phyloP scores from a whole-genome alignment of 1,284 basidiomycete genomes.

The Cryptococcus sp. region DNA sequence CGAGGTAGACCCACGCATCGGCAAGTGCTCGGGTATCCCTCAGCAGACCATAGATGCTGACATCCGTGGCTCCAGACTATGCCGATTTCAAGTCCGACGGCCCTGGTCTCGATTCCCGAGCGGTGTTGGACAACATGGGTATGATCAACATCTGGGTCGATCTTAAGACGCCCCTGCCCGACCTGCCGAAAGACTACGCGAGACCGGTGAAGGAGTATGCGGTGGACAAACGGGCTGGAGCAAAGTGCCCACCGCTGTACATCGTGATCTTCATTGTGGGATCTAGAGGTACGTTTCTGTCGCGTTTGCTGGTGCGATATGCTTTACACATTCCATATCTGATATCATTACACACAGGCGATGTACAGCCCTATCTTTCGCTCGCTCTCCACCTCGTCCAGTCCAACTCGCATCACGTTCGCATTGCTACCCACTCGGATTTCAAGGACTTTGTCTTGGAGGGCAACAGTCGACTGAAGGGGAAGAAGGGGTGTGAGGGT shows the following conservation, averaged over 20 bases:
- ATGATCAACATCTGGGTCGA: slow-evolving; percentile 48
- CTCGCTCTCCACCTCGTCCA: slow-evolving; percentile 57
- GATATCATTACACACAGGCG: slow-evolving; percentile 50
- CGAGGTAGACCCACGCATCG: slow-evolving; percentile 31
- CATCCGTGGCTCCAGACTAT: slow-evolving; percentile 25
- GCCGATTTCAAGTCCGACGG: slow-evolving; percentile 34
- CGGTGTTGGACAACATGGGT: slow-evolving; percentile 36
- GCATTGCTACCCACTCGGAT: slow-evolving; percentile 64
- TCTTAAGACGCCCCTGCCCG: slow-evolving; percentile 55
- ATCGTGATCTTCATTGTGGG: slow-evolving; percentile 66
- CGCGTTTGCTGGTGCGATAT: background rate
- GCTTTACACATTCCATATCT: background rate
- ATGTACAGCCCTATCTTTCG: slow-evolving; percentile 68
- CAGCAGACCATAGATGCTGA: background rate
- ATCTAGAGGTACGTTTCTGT: slow-evolving; percentile 55
- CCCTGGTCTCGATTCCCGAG: slow-evolving; percentile 41
- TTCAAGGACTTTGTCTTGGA: slow-evolving; percentile 59
- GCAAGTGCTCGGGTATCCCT: slow-evolving; percentile 12
- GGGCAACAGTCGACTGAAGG: slow-evolving; percentile 56
- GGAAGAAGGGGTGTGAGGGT: slow-evolving; percentile 54
- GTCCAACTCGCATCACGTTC: slow-evolving; percentile 59
- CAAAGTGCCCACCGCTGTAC: slow-evolving; percentile 53
- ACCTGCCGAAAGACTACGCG: slow-evolving; percentile 55
- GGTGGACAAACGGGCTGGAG: slow-evolving; percentile 50
- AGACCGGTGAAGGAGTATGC: slow-evolving; percentile 56